Percentiles rank a stretch among this genome's conserved stretches.
Evolutionary conservation across 495 filamentous ascomycete genomes (phyloP).

Genomic region (Talaromyces nanjingensis): DNA sequence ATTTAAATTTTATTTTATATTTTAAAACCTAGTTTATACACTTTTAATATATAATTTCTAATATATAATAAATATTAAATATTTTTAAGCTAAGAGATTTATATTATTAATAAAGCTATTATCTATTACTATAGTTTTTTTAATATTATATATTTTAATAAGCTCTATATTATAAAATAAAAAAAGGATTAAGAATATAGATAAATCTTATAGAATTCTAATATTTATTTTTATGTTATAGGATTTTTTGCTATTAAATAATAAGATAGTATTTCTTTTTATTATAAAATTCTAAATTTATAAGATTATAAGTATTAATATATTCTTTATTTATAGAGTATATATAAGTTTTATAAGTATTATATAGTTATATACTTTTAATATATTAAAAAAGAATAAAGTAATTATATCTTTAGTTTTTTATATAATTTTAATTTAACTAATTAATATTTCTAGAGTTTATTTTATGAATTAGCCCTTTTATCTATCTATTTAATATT

Average conservation of each 20-base stretch:
- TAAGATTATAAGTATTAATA: slow-evolving; percentile 1
- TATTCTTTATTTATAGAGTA: too few species aligned
- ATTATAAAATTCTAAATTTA: background rate
- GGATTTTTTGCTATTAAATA: background rate
- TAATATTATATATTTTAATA: slow-evolving; percentile 8
- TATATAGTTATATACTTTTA: background rate
- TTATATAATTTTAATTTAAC: slow-evolving; percentile 11
- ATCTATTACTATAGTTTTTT: background rate
- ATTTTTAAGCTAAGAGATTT: background rate
- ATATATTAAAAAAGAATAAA: slow-evolving; percentile 11
- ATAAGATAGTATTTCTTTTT: slow-evolving; percentile 7
- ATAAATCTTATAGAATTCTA: slow-evolving; percentile 11
- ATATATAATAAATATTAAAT: slow-evolving; percentile 1
- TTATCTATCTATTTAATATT: slow-evolving; percentile 11
- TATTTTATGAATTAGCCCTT: slow-evolving; percentile 1
- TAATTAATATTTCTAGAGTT: too few species aligned
- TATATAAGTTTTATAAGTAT: slow-evolving; percentile 10
- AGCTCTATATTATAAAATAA: slow-evolving; percentile 11
- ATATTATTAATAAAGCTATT: slow-evolving; percentile 1
- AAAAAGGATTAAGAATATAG: slow-evolving; percentile 11
- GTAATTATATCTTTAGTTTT: slow-evolving; percentile 9
- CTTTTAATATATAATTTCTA: slow-evolving; percentile 4
- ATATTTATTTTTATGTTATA: slow-evolving; percentile 6
- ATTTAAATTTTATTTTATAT: slow-evolving; percentile 11
- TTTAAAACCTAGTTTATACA: slow-evolving; percentile 5